Evolutionary conservation across 2,329 filamentous ascomycete genomes (phyloP), one percentile per base, ranked within the genome.

Genomic region (Fusarium buxicola): DNA sequence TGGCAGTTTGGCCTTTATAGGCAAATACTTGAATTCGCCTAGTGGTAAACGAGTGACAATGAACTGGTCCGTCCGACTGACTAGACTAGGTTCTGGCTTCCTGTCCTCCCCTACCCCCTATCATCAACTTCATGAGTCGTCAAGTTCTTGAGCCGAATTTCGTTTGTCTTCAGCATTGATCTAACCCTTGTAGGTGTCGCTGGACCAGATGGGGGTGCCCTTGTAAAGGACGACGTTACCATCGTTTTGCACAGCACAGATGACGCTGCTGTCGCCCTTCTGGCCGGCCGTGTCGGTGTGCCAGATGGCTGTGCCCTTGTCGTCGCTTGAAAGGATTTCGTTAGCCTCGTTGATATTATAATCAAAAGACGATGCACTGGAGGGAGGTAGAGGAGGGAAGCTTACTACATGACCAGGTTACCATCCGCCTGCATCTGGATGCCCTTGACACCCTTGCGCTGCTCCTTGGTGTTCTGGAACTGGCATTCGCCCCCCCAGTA

Each of bases 161-260:
- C 21, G 4, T 4, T 21, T 21, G 21, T 21, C 21, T 21, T 21
- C 21, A 4, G 4, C 21, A 21, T 21, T 21, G 6, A 21, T 24
- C 36, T 44, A 52, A n/a, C 48, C 48, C 41, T 84, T 68, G 55
- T 61, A 40, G 34, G 72, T 74, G 40, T 69, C 57, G 60, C 61
- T 72, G 12, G 71, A 53, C 74, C 73, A 75, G 41, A 75, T 69
- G 3, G 72, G 66, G 7, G 67, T 73, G 8, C 74, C 73, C 44
- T 69, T 72, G 31, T 75, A 75, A 7, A 75, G 36, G 15, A 75
- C 70, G 9, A 75, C 66, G 15, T 75, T 75, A 32, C 74, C 73
- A 24, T 75, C 73, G 11, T 75, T 65, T 55, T 75, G 74, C 2
- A 75, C 70, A 11, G 67, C 57, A 8, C 68, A 51, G 43, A 74